Evolutionary conservation across 2,329 filamentous ascomycete species (phyloP), one percentile per base, ranked within the genome.

Genomic region (Neoascochyta sp.): DNA sequence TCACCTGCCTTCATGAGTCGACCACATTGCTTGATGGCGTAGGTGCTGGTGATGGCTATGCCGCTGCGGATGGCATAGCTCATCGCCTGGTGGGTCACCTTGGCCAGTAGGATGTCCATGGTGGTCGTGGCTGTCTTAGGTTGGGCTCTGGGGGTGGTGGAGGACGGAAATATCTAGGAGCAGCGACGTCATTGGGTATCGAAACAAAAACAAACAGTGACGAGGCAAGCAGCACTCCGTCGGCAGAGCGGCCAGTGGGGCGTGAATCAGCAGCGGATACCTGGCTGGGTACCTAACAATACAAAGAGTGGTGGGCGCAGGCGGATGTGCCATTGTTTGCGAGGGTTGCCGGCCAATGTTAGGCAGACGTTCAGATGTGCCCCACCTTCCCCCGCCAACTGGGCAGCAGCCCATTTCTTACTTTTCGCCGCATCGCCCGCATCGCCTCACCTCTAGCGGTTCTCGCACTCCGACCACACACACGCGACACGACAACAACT

Each of bases 11-110:
- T 86, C 36, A 95, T 69, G 9, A 95, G 68, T 22, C 83, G 78
- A 1, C 82, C 79, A 34, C 84, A 88, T 63, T 95, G 87, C 35
- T 78, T 78, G 41, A 95, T 73, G n/a, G 88, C 86, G 66, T 88
- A 94, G 21, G 75, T 79, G 29, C 86, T 87, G 2, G 89, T 95
- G 45, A 95, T 75, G 27, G 84, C 80, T 45, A 96, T 81, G 27
- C 88, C 88, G 11, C 87, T 69, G 64, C 85, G 74, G 52, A 95
- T 89, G 58, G 88, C 88, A 75, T 92, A 93, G 67, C 87, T 94
- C 75, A 93, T 82, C 27, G 86, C 86, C 67, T 93, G 86, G 48
- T 81, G 75, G 36, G 80, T 83, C 53, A 82, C 78, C 59, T 78
- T 78, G 29, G 69, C 65, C 24, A 84, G 64, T 29, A 83, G 69